These are phyloP conservation scores for Spergularia marina DNA, from an alignment of 148 eudicot species.

Conservation along the genomic window DNA sequence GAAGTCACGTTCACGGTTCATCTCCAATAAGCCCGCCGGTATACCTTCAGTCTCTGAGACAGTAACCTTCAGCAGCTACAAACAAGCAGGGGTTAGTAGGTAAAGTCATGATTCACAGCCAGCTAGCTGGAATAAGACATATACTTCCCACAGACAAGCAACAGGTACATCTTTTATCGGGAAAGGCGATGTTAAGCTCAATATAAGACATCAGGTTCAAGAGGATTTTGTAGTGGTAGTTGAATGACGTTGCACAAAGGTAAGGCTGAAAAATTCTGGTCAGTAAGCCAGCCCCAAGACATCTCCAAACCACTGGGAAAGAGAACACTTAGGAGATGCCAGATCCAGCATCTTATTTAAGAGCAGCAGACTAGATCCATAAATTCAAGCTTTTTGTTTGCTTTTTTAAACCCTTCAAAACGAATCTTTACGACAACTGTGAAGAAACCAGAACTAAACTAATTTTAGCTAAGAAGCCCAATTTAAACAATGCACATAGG, in stretches of 20 bases:
- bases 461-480: neutral
- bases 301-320: neutral
- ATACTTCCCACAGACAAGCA: neutral
- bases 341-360: too few species aligned
- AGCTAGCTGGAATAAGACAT: neutral
- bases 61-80: conserved; percentile 20
- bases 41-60: conserved; percentile 26
- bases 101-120: neutral
- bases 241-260: too few species aligned
- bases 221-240: neutral
- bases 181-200: too few species aligned
- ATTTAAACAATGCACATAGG: too few species aligned
- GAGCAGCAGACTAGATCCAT: neutral
- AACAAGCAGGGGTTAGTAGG: neutral
- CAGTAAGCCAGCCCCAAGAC: neutral
- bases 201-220: neutral
- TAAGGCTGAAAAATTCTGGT: too few species aligned
- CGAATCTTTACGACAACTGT: neutral
- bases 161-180: neutral
- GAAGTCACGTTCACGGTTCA: conserved; percentile 19
- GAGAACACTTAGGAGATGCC: neutral
- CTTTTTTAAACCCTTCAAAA: neutral
- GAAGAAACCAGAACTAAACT: neutral
- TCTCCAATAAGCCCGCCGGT: conserved; percentile 18
- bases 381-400: neutral